Conservation (phyloP, 441 rosid species). For the Populus hybrid region DNA sequence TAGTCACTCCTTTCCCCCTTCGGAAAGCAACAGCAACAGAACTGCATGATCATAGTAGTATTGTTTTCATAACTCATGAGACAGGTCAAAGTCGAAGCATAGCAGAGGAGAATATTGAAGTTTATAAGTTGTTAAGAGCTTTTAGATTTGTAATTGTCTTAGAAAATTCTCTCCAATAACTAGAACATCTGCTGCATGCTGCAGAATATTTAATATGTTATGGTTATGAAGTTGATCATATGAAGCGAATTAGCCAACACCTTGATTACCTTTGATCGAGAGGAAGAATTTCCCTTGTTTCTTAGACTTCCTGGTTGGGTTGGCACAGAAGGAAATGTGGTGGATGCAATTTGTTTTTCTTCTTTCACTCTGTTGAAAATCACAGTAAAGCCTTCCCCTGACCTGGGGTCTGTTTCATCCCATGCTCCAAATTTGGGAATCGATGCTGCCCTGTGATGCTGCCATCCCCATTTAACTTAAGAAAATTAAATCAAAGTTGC, state of each 20-base stretch:
- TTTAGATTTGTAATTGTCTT: background rate
- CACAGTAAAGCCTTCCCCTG: conserved; percentile 46
- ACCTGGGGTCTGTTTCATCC: conserved; percentile 47
- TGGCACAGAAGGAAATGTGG: conserved; percentile 18
- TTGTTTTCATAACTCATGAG: background rate
- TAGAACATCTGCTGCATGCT: background rate
- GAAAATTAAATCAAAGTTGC: background rate
- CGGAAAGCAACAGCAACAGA: conserved; percentile 8
- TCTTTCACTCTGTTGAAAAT: conserved; percentile 44
- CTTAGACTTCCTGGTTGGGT: background rate
- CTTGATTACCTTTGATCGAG: background rate
- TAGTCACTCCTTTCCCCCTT: background rate
- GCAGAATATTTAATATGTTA: too few species aligned
- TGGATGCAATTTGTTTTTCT: conserved; percentile 30
- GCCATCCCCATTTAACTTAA: background rate
- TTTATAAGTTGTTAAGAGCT: background rate
- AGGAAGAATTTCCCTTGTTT: background rate
- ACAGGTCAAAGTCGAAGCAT: background rate
- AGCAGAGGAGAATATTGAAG: background rate
- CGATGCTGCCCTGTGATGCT: conserved; percentile 37
- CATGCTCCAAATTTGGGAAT: conserved; percentile 58
- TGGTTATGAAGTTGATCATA: background rate
- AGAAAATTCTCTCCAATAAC: background rate
- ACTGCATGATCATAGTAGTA: background rate
- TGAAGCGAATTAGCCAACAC: too few species aligned